Percentiles rank a stretch among this genome's conserved stretches.
These are phyloP conservation scores for Helotiales sp. DNA, from an alignment of 2,329 filamentous ascomycete species.

Conservation along the genomic window DNA sequence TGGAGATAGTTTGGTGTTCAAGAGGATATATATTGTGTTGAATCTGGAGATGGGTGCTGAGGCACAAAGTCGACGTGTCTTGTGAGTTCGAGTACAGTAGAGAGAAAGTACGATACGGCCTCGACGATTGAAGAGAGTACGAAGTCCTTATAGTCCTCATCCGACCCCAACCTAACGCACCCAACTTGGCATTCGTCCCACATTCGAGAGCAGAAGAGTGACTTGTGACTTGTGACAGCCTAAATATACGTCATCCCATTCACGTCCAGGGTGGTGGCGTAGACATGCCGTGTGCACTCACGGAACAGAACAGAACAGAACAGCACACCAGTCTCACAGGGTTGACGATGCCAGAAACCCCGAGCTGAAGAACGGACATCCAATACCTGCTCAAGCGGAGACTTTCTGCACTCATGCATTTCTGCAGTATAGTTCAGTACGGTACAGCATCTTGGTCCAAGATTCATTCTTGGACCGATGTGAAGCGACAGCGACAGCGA, in stretches of 20 bases:
- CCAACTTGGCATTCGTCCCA: neutral
- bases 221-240: constrained; percentile 10
- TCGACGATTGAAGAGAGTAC: too few relatives aligned
- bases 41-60: too few relatives aligned
- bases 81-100: too few relatives aligned
- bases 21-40: too few relatives aligned
- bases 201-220: neutral
- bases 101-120: too few relatives aligned
- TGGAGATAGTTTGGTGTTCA: neutral
- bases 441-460: too few relatives aligned
- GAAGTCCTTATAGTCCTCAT: too few relatives aligned
- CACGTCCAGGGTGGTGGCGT: neutral
- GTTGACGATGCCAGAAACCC: neutral
- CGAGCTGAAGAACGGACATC: neutral
- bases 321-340: constrained; percentile 4
- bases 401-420: neutral
- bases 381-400: constrained; percentile 3
- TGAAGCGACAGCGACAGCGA: constrained; percentile 5
- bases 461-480: constrained; percentile 5
- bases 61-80: too few relatives aligned
- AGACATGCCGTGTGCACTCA: neutral
- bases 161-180: too few relatives aligned
- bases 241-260: constrained; percentile 16
- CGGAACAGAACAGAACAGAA: neutral
- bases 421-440: neutral